Percentiles rank a stretch among this genome's conserved stretches.
These are phyloP conservation scores for Andrographis paniculata DNA, from an alignment of 305 asterid genomes.

Conservation along the genomic window DNA sequence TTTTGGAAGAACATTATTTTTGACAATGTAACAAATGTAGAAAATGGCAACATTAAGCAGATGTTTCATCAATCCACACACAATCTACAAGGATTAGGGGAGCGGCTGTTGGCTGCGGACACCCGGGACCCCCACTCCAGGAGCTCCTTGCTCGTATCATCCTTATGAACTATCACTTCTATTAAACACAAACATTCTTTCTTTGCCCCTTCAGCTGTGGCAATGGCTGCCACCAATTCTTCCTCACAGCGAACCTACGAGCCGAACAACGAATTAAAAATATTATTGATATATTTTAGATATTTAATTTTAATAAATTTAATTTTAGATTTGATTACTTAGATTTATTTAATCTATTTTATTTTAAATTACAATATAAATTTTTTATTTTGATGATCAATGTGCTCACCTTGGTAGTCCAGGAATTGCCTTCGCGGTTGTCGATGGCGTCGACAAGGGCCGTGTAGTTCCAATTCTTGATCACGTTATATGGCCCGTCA, in stretches of 20 bases:
- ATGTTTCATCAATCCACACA: too few species aligned
- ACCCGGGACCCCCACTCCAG: constrained; percentile 29
- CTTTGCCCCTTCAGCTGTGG: neutral
- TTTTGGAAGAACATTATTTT: too few species aligned
- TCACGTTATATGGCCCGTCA: neutral
- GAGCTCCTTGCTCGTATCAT: constrained; percentile 1
- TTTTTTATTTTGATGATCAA: too few species aligned
- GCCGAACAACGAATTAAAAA: neutral
- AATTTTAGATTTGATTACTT: too few species aligned
- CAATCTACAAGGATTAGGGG: constrained; percentile 20
- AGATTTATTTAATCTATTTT: too few species aligned
- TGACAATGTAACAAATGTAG: too few species aligned
- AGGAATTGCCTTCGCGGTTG: neutral
- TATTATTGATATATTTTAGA: too few species aligned
- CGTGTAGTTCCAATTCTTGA: neutral
- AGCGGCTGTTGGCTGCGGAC: constrained; percentile 30
- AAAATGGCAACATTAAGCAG: too few species aligned
- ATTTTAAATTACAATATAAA: too few species aligned
- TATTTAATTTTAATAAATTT: too few species aligned
- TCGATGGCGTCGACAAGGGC: neutral
- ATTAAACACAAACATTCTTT: neutral
- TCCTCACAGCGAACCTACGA: neutral
- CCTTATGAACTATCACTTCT: constrained; percentile 1
- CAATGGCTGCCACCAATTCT: neutral
- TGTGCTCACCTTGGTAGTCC: neutral